Conservation (phyloP, 2,329 filamentous ascomycete species). For the Cadophora sp. region DNA sequence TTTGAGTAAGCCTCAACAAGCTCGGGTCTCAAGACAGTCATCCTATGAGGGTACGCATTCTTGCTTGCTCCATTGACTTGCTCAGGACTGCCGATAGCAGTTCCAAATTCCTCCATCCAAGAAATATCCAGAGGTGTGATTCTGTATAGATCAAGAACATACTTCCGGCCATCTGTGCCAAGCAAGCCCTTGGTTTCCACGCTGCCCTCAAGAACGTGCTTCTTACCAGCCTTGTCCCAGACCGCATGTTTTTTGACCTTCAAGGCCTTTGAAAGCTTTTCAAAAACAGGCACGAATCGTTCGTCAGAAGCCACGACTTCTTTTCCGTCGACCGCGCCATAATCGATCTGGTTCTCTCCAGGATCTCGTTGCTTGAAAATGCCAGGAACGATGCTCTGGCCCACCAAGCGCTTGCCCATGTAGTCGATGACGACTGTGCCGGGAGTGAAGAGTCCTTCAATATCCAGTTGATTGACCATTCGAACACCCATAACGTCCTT, state of each 20-base stretch:
- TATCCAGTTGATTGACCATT: conserved; percentile 95
- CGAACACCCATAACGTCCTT: conserved; percentile 96
- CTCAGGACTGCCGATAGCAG: conserved; percentile 46
- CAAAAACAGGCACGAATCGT: conserved; percentile 82
- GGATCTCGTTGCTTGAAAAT: conserved; percentile 99
- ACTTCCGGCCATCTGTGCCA: conserved; percentile 94
- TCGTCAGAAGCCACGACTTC: conserved; percentile 92
- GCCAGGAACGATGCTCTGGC: conserved; percentile 96
- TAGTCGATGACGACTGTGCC: conserved; percentile 98
- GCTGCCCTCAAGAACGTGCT: conserved; percentile 90
- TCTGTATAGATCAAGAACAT: conserved; percentile 95
- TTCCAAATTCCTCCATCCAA: conserved; percentile 83
- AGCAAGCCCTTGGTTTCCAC: conserved; percentile 98
- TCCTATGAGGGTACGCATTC: conserved; percentile 81
- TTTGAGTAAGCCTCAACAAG: conserved; percentile 87
- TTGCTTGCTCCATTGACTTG: conserved; percentile 42
- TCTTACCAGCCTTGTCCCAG: conserved; percentile 94
- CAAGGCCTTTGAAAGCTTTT: conserved; percentile 88
- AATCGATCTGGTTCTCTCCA: conserved; percentile 98
- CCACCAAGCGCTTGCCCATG: conserved; percentile 94
- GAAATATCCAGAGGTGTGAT: conserved; percentile 89
- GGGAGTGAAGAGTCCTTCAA: conserved; percentile 91
- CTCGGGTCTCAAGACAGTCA: conserved; percentile 92
- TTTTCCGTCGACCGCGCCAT: conserved; percentile 96
- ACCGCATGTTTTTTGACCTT: conserved; percentile 94